Evolutionary conservation across 2,329 filamentous ascomycete genomes (phyloP), one percentile per base, ranked within the genome.

Genomic region (Aureobasidium sp.): DNA sequence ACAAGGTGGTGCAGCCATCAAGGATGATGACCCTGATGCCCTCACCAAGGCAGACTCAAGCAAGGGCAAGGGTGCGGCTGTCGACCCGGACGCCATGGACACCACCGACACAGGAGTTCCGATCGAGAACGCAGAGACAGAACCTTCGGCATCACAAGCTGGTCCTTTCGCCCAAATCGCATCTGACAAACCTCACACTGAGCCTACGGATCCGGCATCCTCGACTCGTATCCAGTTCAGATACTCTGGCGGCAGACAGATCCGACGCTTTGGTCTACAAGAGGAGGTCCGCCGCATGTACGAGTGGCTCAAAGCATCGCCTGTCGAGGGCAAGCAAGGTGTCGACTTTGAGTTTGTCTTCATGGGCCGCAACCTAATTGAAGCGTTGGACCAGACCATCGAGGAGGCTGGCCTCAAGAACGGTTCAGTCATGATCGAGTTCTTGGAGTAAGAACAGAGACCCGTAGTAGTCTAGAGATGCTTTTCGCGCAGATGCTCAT

Each of bases 361-460:
- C 65, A 88, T 96, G 85, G 90, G 91, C 52, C 88, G 87, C 71
- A 94, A 99, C 69, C 76, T 99, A 63, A 88, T 97, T 45, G 86
- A 88, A 19, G 77, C 80, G 60, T 78, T 97, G 53, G 87, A 91
- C 52, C 57, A 65, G 52, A 90, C 85, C 0, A 89, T 99, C 64
- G 85, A 85, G 67, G 87, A 91, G 70, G 90, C 88, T 0, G 91
- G 92, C 0, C 75, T 99, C 68, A 96, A 94, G 79, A 93, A 95
- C 70, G 91, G 89, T 3, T 96, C 91, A 0, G 88, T 99, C 8
- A 97, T 97, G 90, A 87, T 99, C 67, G 94, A 97, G 74, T 95
- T 91, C 70, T 62, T 68, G 33, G 68, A 71, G 49, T 60, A 42
- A 24, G 35, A 2, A 24, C 17, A 19, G n/a, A 57, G 53, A 48